Percentiles rank a stretch among this genome's conserved stretches.
These are phyloP conservation scores for Cajanus cajan DNA, from an alignment of 306 rosid species.

Conservation along the genomic window DNA sequence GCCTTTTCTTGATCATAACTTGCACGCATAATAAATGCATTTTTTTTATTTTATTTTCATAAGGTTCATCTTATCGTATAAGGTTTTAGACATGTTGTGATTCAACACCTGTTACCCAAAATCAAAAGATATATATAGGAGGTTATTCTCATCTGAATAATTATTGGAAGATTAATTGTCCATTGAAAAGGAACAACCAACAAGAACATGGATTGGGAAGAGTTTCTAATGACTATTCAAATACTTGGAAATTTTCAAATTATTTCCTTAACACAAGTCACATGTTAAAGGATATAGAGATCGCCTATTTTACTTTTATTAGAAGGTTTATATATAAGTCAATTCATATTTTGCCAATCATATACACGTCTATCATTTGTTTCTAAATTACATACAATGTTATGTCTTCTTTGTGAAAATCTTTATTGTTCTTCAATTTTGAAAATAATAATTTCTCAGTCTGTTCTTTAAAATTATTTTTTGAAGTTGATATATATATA, in stretches of 20 bases:
- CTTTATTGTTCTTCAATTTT: too few relatives aligned
- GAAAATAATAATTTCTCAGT: too few relatives aligned
- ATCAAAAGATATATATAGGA: background rate
- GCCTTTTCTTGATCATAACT: background rate
- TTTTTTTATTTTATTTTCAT: background rate
- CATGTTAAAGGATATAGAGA: background rate
- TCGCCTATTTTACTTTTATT: background rate
- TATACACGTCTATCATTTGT: too few relatives aligned
- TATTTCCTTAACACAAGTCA: background rate
- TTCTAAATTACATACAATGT: too few relatives aligned
- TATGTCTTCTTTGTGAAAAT: too few relatives aligned
- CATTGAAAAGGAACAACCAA: background rate
- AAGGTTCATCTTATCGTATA: background rate
- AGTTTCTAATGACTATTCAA: background rate
- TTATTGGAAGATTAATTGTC: background rate
- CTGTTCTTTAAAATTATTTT: too few relatives aligned
- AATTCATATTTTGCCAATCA: too few relatives aligned
- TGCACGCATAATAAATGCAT: background rate
- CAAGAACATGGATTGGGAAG: background rate
- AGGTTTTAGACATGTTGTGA: background rate
- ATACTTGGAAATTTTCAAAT: background rate
- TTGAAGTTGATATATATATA: too few relatives aligned
- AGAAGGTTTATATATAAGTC: background rate
- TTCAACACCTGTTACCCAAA: background rate
- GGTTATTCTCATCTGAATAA: background rate